Percentiles rank a stretch among this genome's conserved stretches.
phyloP scores from a whole-genome alignment of 2,329 filamentous ascomycete species.

The Diaporthe ampelina region DNA sequence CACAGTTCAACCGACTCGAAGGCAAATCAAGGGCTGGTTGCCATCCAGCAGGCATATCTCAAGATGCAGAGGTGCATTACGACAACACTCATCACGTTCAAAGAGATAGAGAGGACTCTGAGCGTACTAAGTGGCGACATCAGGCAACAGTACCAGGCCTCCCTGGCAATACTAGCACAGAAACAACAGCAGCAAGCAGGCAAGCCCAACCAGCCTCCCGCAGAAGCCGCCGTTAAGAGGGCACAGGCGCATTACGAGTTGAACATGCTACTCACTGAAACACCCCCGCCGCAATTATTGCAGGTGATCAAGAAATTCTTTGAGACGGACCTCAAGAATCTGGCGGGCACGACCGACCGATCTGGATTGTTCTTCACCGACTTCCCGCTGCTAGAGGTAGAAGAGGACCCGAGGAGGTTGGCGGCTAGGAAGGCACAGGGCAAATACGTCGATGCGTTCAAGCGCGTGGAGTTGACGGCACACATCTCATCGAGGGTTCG shows the following conservation, averaged over 20 bases:
- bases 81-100: conserved; percentile 68
- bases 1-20: conserved; percentile 48
- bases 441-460: conserved; percentile 69
- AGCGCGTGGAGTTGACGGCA: conserved; percentile 70
- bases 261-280: conserved; percentile 63
- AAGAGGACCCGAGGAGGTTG: conserved; percentile 67
- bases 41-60: conserved; percentile 70
- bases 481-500: conserved; percentile 52
- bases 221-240: conserved; percentile 60
- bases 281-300: conserved; percentile 62
- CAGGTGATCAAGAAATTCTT: conserved; percentile 77
- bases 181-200: conserved; percentile 57
- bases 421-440: conserved; percentile 54
- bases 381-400: conserved; percentile 77
- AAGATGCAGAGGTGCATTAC: conserved; percentile 66
- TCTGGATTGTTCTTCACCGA: conserved; percentile 81
- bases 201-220: conserved; percentile 53
- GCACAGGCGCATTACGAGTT: conserved; percentile 66
- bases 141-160: conserved; percentile 63
- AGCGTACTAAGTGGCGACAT: conserved; percentile 63
- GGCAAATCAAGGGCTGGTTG: conserved; percentile 59
- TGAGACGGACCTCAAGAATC: conserved; percentile 67
- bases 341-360: conserved; percentile 73
- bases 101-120: conserved; percentile 75
- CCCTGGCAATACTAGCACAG: conserved; percentile 59